These are phyloP conservation scores for Ogataea ganodermae DNA, from an alignment of 805 yeast genomes.

Conservation along the genomic window DNA sequence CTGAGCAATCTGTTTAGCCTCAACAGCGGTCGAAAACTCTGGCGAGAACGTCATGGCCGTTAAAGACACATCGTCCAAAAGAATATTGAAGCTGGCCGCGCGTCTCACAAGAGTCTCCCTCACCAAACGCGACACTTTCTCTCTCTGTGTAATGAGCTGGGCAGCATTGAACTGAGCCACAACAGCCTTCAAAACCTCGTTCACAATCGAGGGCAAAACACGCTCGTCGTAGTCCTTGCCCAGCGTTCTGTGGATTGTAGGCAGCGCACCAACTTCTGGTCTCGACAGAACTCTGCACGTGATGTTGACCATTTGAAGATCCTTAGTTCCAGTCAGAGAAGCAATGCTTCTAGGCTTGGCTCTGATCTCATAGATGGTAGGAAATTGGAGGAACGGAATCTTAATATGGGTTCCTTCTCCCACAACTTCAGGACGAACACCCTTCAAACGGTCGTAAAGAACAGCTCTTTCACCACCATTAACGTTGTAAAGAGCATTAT, in stretches of 20 bases:
- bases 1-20: conserved; percentile 98
- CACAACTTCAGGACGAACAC: conserved; percentile 80
- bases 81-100: conserved; percentile 84
- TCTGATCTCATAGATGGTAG: conserved; percentile 89
- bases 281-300: conserved; percentile 96
- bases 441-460: conserved; percentile 82
- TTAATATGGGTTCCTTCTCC: conserved; percentile 95
- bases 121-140: conserved; percentile 86
- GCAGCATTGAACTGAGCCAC: conserved; percentile 99
- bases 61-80: conserved; percentile 92
- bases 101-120: conserved; percentile 89
- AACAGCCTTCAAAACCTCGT: conserved; percentile 93
- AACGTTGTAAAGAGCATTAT: conserved; percentile 73
- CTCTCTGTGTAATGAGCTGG: conserved; percentile 98
- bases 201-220: conserved; percentile 95
- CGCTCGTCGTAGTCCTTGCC: conserved; percentile 96
- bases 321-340: conserved; percentile 96
- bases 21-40: conserved; percentile 96
- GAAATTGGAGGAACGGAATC: conserved; percentile 93
- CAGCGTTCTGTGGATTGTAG: conserved; percentile 85
- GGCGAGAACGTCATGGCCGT: conserved; percentile 98
- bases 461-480: conserved; percentile 99
- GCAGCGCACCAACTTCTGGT: conserved; percentile 78
- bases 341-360: conserved; percentile 97
- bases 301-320: conserved; percentile 97